Conservation (phyloP, 2,329 filamentous ascomycete genomes). For the Paecilomyces fulvus region DNA sequence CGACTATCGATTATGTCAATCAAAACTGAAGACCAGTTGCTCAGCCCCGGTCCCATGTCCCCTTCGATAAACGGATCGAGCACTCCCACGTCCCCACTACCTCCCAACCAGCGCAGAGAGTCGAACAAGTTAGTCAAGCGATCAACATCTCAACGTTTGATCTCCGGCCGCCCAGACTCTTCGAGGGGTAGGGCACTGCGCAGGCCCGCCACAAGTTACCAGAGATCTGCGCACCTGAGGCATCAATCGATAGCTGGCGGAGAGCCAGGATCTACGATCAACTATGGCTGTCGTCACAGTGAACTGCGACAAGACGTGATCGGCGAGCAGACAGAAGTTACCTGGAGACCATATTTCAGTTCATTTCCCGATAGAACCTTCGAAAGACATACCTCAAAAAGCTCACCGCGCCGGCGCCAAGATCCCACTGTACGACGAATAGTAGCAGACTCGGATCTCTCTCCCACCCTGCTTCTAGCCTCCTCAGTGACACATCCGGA, state of each 20-base stretch:
- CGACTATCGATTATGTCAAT: conserved; percentile 46
- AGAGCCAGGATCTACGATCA: conserved; percentile 2
- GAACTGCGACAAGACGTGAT: conserved; percentile 1
- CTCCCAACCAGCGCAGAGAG: conserved; percentile 20
- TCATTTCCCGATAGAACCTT: conserved; percentile 16
- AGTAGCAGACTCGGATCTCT: conserved; percentile 33
- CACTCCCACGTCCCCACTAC: conserved; percentile 38
- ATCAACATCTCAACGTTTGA: conserved; percentile 45
- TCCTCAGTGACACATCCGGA: conserved; percentile 22
- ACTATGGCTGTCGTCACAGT: conserved; percentile 2
- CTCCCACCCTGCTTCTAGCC: conserved; percentile 43
- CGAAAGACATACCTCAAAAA: conserved; percentile 30
- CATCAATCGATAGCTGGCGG: conserved; percentile 30
- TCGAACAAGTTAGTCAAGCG: conserved; percentile 59
- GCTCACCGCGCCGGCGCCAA: conserved; percentile 18
- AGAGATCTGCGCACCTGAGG: conserved; percentile 48
- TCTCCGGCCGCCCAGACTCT: conserved; percentile 22
- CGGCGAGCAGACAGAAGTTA: conserved; percentile 2
- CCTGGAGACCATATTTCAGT: conserved; percentile 35
- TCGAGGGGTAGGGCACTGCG: conserved; percentile 36
- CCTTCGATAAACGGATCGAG: conserved; percentile 47
- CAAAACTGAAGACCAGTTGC: conserved; percentile 38
- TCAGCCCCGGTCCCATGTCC: conserved; percentile 43
- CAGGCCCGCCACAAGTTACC: conserved; percentile 56
- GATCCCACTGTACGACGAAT: conserved; percentile 34